Evolutionary conservation across 106 monocot species (phyloP).

Genomic region (Alisma plantagoaquatica): DNA sequence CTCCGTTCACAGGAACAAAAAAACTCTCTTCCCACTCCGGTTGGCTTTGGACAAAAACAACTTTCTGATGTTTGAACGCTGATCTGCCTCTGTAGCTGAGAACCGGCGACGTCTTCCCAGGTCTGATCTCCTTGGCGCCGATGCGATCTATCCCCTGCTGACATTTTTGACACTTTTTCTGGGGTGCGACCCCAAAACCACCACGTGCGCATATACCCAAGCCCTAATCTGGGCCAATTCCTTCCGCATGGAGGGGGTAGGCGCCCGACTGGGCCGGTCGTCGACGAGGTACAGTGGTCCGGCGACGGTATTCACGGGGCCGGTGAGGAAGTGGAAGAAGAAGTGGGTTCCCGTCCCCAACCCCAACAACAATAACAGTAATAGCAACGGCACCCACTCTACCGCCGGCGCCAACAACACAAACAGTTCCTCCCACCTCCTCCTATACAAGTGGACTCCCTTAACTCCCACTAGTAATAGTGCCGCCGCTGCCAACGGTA

Average conservation of each 20-base stretch:
- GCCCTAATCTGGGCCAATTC: too few species aligned
- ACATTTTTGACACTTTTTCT: too few species aligned
- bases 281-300: conserved; percentile 77
- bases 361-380: conserved; percentile 15
- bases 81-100: too few species aligned
- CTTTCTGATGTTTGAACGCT: too few species aligned
- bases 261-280: conserved; percentile 76
- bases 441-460: conserved; percentile 83
- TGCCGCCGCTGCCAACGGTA: conserved; percentile 3
- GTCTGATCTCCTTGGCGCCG: too few species aligned
- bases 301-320: conserved; percentile 70
- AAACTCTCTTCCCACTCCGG: too few species aligned
- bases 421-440: conserved; percentile 31
- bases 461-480: conserved; percentile 11
- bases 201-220: too few species aligned
- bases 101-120: too few species aligned
- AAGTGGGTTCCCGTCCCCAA: conserved; percentile 66
- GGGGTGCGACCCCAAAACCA: too few species aligned
- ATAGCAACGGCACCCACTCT: conserved; percentile 9
- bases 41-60: too few species aligned
- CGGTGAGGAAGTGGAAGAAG: conserved; percentile 89
- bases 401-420: conserved; percentile 6
- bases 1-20: too few species aligned
- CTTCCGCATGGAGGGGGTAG: conserved; percentile 98
- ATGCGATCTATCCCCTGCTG: too few species aligned